phyloP scores from a whole-genome alignment of 768 basidiomycete species.

The Lactarius quietus region DNA sequence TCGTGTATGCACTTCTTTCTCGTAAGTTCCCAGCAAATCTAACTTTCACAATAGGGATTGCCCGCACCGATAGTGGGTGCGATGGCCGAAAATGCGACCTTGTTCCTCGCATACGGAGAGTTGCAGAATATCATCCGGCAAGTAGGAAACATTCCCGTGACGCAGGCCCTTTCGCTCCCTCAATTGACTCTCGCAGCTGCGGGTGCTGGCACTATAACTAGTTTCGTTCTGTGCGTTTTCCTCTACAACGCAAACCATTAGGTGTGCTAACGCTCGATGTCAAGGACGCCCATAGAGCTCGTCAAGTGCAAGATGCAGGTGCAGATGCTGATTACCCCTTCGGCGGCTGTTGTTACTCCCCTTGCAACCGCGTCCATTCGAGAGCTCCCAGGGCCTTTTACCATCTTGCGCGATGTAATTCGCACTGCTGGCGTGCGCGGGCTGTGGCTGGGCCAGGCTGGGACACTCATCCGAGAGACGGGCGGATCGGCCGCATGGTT shows the following conservation, averaged over 20 bases:
- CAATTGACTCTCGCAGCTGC: slow-evolving; percentile 80
- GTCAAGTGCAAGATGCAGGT: slow-evolving; percentile 99
- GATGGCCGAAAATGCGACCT: slow-evolving; percentile 85
- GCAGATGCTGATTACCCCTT: slow-evolving; percentile 62
- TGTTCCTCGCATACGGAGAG: slow-evolving; percentile 85
- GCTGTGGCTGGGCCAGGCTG: slow-evolving; percentile 96
- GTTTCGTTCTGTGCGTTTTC: slow-evolving; percentile 74
- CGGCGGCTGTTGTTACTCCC: slow-evolving; percentile 40
- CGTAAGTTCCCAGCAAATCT: neutral
- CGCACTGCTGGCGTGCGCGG: slow-evolving; percentile 70
- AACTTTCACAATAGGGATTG: slow-evolving; percentile 51
- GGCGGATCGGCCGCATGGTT: slow-evolving; percentile 94
- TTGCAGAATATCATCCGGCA: slow-evolving; percentile 59
- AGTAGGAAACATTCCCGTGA: slow-evolving; percentile 34
- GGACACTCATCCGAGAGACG: slow-evolving; percentile 89
- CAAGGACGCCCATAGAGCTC: slow-evolving; percentile 88
- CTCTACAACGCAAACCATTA: neutral
- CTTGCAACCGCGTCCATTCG: slow-evolving; percentile 24
- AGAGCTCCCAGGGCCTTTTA: slow-evolving; percentile 67
- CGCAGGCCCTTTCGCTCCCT: slow-evolving; percentile 50
- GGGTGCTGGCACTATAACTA: slow-evolving; percentile 82
- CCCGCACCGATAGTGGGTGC: slow-evolving; percentile 90
- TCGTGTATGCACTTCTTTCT: slow-evolving; percentile 51
- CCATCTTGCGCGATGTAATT: slow-evolving; percentile 61
- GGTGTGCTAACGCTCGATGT: slow-evolving; percentile 8